Conservation (phyloP, 192 early-diverging fungal species). For the Linnemannia hyalina region DNA sequence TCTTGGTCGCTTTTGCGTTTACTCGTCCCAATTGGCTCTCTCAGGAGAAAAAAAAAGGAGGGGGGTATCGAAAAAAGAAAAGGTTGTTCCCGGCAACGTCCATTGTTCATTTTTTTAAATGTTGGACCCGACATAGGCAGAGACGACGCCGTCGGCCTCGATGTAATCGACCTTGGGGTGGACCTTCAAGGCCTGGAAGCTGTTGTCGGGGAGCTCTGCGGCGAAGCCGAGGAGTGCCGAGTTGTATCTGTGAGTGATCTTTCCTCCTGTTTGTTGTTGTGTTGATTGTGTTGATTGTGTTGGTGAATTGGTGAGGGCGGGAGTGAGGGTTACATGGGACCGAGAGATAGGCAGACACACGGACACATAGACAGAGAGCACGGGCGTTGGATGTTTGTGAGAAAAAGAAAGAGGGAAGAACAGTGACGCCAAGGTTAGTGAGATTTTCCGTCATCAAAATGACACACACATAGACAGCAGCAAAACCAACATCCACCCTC, state of each 20-base stretch:
- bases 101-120: background rate
- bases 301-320: background rate
- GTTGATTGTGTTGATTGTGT: background rate
- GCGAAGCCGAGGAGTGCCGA: slow-evolving; percentile 68
- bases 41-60: too few species aligned
- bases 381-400: background rate
- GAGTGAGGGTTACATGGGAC: background rate
- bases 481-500: too few species aligned
- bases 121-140: slow-evolving; percentile 18
- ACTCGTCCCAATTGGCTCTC: too few species aligned
- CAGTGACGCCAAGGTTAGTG: too few species aligned
- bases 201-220: slow-evolving; percentile 66
- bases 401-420: background rate
- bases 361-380: background rate
- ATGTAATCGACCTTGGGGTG: slow-evolving; percentile 63
- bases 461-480: too few species aligned
- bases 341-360: background rate
- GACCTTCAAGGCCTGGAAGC: slow-evolving; percentile 55
- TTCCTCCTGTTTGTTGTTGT: slow-evolving; percentile 26
- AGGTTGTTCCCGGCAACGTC: too few species aligned
- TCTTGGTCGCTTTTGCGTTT: too few species aligned
- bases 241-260: slow-evolving; percentile 61
- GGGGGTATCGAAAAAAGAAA: background rate
- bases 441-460: background rate
- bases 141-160: slow-evolving; percentile 72